Base-by-base conservation (phyloP, 805 yeast genomes). In the Schizosaccharomyces osmophilus region DNA sequence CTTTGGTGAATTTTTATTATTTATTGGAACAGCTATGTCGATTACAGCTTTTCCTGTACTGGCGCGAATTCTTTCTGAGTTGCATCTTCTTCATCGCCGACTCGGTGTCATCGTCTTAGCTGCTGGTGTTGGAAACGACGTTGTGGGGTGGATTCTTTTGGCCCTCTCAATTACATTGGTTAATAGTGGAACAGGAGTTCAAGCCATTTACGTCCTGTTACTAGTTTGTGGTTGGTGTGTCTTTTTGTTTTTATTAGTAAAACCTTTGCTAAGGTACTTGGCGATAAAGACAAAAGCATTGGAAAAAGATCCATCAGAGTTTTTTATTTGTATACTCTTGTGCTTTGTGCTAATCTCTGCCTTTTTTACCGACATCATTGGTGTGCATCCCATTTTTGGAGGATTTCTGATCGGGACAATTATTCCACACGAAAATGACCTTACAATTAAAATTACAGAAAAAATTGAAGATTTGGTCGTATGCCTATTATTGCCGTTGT, bases 11-110 rank as follows among this genome's bases (percentile, higher is more conserved):
- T 85, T 77, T 66, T 81, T 83, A 83, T 85, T 85, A 11, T 85
- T 85, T 66, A 82, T 85, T 60, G 89, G 90, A 2, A 87, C 84
- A 13, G 90, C 95, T 1, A 77, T 85, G 76, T 81, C 90, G 64
- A 84, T 85, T 65, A 85, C 95, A 2, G 95, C 95, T 0, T 82
- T 85, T 70, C 95, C 95, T 0, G 95, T 85, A 1, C 72, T 85
- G 64, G 90, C 86, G 1, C 79, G 94, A 68, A 85, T 85, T 32
- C 72, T 85, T 64, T 82, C 87, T 4, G 90, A 85, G 68, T 74
- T 85, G 64, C 77, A 85, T 65, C 74, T 85, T 63, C 77, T 83
- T 55, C 45, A 59, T 6, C 59, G 64, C 19, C 59, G 57, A 19
- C 89, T 85, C 24, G 71, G 71, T 6, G 73, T 75, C 29, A 72